Percentiles rank a stretch among this genome's conserved stretches.
phyloP scores from a whole-genome alignment of 2,329 filamentous ascomycete genomes.

The Stachybotrys chartarum region DNA sequence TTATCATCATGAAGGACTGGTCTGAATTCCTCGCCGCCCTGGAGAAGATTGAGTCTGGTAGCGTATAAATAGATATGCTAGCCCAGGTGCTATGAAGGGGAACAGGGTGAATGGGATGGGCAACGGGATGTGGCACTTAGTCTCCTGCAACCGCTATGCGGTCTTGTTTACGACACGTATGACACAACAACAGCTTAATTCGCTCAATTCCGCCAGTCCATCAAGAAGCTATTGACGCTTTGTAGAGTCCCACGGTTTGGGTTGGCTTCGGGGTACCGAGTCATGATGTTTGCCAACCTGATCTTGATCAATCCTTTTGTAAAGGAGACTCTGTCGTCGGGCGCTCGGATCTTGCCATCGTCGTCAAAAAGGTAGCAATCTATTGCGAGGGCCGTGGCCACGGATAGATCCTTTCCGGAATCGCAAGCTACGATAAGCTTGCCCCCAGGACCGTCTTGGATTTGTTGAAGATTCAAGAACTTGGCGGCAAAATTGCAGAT shows the following conservation, averaged over 20 bases:
- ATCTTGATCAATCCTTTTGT: constrained; percentile 73
- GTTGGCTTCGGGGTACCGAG: constrained; percentile 69
- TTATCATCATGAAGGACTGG: constrained; percentile 56
- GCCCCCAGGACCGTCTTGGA: constrained; percentile 1
- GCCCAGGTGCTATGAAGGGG: too few species aligned
- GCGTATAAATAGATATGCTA: constrained; percentile 14
- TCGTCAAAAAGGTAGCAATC: constrained; percentile 67
- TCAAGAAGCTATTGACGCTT: constrained; percentile 84
- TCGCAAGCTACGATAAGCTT: constrained; percentile 60
- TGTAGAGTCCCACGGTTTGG: constrained; percentile 81
- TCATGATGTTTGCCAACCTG: constrained; percentile 75
- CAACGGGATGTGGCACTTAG: background rate
- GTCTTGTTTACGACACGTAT: constrained; percentile 1
- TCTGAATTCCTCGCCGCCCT: constrained; percentile 43
- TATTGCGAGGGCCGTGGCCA: constrained; percentile 70
- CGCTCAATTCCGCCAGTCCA: constrained; percentile 43
- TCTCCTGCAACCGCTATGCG: background rate
- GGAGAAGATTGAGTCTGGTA: constrained; percentile 36
- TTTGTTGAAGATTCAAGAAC: constrained; percentile 20
- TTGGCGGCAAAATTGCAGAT: constrained; percentile 49
- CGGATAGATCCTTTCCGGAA: constrained; percentile 71
- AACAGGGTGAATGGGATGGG: too few species aligned
- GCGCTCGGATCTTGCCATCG: constrained; percentile 38
- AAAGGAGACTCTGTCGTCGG: constrained; percentile 28
- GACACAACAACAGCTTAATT: constrained; percentile 11